Evolutionary conservation across 805 yeast genomes (phyloP), one percentile per base, ranked within the genome.

Genomic region (Barnettozyma californica): DNA sequence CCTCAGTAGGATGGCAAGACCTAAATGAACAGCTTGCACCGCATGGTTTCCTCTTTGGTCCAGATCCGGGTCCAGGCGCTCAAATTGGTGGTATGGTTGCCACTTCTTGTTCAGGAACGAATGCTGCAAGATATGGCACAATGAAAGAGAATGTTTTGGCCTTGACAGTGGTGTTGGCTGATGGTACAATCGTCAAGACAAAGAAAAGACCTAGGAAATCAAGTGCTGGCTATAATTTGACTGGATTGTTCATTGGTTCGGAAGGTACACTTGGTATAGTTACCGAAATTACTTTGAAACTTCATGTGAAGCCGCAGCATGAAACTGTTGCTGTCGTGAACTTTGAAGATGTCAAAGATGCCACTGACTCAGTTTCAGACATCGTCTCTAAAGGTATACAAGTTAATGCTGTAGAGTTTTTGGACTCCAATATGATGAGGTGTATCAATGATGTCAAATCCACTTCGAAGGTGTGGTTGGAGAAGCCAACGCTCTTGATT

Each of bases 41-140:
- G 8, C 59, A 74, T 44, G 77, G 77, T 0, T 63, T 83, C 19
- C 57, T 87, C 60, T 83, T 87, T 61, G 94, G 94, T 0, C 85
- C 86, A 14, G 92, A 85, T 62, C 81, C 81, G 1, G 91, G 91
- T 41, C 90, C 92, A 20, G 89, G 89, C 46, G 94, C 92, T 1
- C 74, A 81, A 52, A 81, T 87, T 48, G 87, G 88, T 36, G 95
- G 95, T 5, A 83, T 84, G 80, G 78, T 82, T 41, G 84, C 83
- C 9, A 84, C 87, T 21, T 81, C 84, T 29, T 85, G 92, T 50
- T 84, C 91, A 0, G 95, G 95, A 7, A 83, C 92, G 3, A 83
- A 85, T 56, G 91, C 92, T 23, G 80, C 82, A 23, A 66, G 87
- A 44, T 86, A 84, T 56, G 95, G 95, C 19, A 87, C 92, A 16